These are phyloP conservation scores for Umbelopsis sp. DNA, from an alignment of 192 early-diverging fungal genomes.

Conservation along the genomic window DNA sequence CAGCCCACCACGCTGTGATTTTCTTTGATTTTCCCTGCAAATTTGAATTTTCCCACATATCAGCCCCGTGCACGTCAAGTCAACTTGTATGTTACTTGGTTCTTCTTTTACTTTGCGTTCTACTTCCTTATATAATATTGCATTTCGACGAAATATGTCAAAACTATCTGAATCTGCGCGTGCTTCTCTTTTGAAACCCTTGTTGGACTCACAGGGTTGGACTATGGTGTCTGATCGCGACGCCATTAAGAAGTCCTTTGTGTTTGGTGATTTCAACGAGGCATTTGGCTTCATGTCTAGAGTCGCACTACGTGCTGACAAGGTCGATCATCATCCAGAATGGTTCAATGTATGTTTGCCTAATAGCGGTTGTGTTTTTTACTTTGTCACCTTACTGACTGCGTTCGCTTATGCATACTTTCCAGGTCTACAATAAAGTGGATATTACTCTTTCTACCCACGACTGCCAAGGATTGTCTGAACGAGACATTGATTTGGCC, in stretches of 20 bases:
- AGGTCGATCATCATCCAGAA: slow-evolving; percentile 95
- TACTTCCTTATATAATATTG: not conserved
- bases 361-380: not conserved
- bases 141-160: slow-evolving; percentile 30
- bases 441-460: slow-evolving; percentile 91
- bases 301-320: slow-evolving; percentile 88
- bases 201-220: slow-evolving; percentile 57
- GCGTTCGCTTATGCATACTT: not conserved
- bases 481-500: slow-evolving; percentile 77
- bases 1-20: not conserved
- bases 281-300: slow-evolving; percentile 96
- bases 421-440: slow-evolving; percentile 91
- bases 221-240: slow-evolving; percentile 63
- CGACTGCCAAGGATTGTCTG: slow-evolving; percentile 82
- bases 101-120: not conserved
- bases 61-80: not conserved
- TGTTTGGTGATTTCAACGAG: slow-evolving; percentile 81
- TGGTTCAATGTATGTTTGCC: slow-evolving; percentile 76
- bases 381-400: not conserved
- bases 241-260: slow-evolving; percentile 75
- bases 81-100: slow-evolving; percentile 12
- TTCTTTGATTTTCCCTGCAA: not conserved
- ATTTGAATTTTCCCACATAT: slow-evolving; percentile 6
- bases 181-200: slow-evolving; percentile 33
- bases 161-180: slow-evolving; percentile 49